Conservation (phyloP, 495 filamentous ascomycete species). For the Podospora comata region DNA sequence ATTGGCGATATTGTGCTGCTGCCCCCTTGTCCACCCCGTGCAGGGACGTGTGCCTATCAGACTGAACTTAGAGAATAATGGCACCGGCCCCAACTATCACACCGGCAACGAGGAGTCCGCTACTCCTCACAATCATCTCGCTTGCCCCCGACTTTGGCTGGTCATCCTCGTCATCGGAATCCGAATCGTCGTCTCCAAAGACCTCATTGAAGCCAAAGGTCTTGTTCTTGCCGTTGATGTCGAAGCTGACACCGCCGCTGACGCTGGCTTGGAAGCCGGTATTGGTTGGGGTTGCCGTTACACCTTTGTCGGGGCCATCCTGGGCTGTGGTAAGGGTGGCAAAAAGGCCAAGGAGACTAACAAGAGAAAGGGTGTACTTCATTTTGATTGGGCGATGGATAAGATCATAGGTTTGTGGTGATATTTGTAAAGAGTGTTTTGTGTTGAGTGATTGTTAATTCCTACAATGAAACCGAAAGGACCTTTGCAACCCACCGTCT, state of each 20-base stretch:
- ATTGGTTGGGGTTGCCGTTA: neutral
- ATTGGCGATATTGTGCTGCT: too few relatives aligned
- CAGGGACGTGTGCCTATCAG: too few relatives aligned
- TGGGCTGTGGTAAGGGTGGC: neutral
- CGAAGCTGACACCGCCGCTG: neutral
- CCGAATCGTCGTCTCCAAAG: neutral
- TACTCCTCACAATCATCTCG: neutral
- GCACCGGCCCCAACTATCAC: neutral
- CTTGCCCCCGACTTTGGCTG: neutral
- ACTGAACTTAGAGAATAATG: neutral
- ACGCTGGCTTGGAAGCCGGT: neutral
- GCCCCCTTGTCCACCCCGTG: too few relatives aligned
- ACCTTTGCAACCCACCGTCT: neutral
- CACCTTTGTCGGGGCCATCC: neutral
- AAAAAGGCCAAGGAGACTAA: neutral
- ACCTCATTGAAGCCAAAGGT: neutral
- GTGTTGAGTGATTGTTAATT: neutral
- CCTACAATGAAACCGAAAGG: neutral
- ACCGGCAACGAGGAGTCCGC: neutral
- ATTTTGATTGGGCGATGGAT: neutral
- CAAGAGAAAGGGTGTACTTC: neutral
- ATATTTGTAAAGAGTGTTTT: neutral
- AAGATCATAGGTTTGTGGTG: neutral
- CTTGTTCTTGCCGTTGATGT: neutral
- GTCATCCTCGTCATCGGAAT: neutral